Conservation (phyloP, 2,329 filamentous ascomycete genomes). For the Diaporthe velutina region DNA sequence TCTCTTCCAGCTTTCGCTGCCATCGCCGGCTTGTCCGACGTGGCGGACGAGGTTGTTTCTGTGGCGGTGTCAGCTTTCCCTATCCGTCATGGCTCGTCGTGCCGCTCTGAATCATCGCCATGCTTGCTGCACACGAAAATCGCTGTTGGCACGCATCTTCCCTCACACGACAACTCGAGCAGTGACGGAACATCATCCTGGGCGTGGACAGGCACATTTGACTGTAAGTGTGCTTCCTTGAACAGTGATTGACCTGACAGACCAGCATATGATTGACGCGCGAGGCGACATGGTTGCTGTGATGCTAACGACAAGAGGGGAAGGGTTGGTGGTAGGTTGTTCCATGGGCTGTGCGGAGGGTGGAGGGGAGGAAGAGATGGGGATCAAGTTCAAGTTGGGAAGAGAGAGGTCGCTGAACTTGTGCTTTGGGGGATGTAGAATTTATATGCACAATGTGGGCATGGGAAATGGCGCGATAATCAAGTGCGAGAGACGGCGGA, state of each 20-base stretch:
- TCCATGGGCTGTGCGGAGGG: not conserved
- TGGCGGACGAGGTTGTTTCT: not conserved
- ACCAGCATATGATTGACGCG: too few species aligned
- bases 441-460: not conserved
- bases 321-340: not conserved
- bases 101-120: not conserved
- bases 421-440: not conserved
- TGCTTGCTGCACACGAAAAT: not conserved
- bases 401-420: not conserved
- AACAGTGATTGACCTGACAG: not conserved
- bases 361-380: not conserved
- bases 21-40: not conserved
- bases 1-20: not conserved
- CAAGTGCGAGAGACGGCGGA: slow-evolving; percentile 2
- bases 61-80: not conserved
- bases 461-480: not conserved
- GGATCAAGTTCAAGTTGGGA: not conserved
- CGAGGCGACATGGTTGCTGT: too few species aligned
- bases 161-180: not conserved
- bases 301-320: not conserved
- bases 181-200: not conserved
- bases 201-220: not conserved
- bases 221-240: not conserved
- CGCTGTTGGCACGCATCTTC: not conserved
- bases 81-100: not conserved